Base-by-base conservation (phyloP, 768 basidiomycete species). In the Mycena venus region DNA sequence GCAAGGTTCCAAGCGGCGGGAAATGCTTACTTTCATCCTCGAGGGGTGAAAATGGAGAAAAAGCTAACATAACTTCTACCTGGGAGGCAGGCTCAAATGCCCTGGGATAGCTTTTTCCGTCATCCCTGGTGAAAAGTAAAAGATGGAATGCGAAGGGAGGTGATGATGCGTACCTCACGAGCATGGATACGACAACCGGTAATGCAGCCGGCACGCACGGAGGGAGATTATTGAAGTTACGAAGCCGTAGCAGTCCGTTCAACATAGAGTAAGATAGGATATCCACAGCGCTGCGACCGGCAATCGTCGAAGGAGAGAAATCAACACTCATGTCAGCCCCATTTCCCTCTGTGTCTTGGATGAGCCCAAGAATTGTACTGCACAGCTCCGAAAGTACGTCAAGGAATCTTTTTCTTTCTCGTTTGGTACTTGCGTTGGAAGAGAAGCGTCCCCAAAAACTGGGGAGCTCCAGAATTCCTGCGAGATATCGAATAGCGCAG, bases 401-500 rank as follows among this genome's bases (percentile, higher is more conserved):
- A 40, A 31, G 40, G 14, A 70, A 29, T 10, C 56, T 14, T 8
- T 21, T 21, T 34, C 47, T 4, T 27, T 65, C 31, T 6, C 27
- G 51, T 12, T 29, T 1, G 15, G 14, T 15, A 15, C 42, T 44
- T 12, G 14, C 15, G 4, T 6, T 17, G 42, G 10, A 7, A 44
- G 19, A 19, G 15, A 44, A 36, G 34, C n/a, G n/a, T 6, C 27
- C 17, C 27, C n/a, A 25, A 19, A 68, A 56, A 9, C 17, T 32
- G 8, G 55, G 66, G 1, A 62, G 21, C 25, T 61, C 68, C 42
- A 70, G 25, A n/a, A 70, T 70, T 32, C 60, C 68, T 12, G 23
- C 59, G 27, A 70, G 60, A 42, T 70, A 70, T 19, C 10, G 59
- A 42, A 70, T 70, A 19, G 68, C 68, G 27, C 47, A 51, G 27